These are phyloP conservation scores for Castanospermum australe DNA, from an alignment of 306 rosid genomes.

Conservation along the genomic window DNA sequence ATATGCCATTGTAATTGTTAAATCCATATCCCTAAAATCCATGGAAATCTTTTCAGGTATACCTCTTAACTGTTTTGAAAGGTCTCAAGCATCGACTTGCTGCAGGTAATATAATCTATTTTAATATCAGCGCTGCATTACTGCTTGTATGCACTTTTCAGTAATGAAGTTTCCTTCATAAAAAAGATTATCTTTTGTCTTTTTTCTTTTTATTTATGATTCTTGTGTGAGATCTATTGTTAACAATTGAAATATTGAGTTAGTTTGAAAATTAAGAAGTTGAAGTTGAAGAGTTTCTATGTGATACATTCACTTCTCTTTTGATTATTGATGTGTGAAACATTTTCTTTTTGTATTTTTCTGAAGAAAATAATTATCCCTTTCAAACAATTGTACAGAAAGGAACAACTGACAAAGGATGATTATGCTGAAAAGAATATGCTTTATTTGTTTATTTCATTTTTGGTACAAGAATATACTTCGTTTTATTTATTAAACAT, in stretches of 20 bases:
- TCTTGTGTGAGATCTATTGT: neutral
- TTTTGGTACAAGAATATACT: neutral
- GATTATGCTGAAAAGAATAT: neutral
- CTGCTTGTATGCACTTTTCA: conserved; percentile 13
- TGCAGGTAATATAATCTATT: conserved; percentile 65
- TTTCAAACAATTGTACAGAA: neutral
- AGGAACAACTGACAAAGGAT: conserved; percentile 15
- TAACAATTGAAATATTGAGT: neutral
- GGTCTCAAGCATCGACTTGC: conserved; percentile 95
- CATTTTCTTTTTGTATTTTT: neutral
- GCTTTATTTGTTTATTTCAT: no score
- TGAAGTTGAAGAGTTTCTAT: neutral
- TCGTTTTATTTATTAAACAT: conserved; percentile 14
- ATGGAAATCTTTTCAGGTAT: conserved; percentile 69
- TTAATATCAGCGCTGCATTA: conserved; percentile 6
- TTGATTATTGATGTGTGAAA: neutral
- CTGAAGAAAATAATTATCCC: neutral
- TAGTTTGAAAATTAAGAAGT: neutral
- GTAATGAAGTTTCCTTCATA: neutral
- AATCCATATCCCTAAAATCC: conserved; percentile 37
- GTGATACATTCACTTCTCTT: neutral
- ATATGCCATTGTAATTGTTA: conserved; percentile 17
- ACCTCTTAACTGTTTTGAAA: conserved; percentile 81
- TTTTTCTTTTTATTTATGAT: conserved; percentile 15
- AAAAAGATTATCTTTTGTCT: neutral